Conservation (phyloP, 2,329 filamentous ascomycete genomes). For the Phaeosphaeriaceae sp. region DNA sequence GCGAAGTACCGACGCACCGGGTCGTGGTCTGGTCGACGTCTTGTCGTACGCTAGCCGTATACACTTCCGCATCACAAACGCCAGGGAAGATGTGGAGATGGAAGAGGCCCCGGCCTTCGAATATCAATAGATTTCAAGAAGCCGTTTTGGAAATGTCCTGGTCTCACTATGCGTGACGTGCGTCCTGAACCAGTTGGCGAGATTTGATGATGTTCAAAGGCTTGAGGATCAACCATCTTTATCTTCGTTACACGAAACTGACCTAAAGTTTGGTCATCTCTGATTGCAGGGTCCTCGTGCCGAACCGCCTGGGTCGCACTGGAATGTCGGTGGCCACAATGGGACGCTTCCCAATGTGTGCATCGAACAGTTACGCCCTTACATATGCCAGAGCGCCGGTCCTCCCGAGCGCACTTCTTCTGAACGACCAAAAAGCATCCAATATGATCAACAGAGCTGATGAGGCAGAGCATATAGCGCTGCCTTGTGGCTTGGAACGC, state of each 20-base stretch:
- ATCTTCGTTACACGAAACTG: background rate
- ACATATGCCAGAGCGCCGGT: background rate
- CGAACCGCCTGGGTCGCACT: background rate
- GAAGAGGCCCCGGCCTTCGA: background rate
- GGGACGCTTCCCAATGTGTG: background rate
- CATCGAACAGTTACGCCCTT: background rate
- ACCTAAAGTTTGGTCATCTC: background rate
- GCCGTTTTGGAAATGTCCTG: background rate
- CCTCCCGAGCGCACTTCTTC: background rate
- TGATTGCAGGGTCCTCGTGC: background rate
- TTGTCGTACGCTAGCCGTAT: background rate
- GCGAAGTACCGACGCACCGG: background rate
- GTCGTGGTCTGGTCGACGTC: background rate
- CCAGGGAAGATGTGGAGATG: slow-evolving; percentile 1
- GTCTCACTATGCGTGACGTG: background rate
- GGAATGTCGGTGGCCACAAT: background rate
- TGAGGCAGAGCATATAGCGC: background rate
- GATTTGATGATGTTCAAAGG: background rate
- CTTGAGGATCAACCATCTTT: background rate
- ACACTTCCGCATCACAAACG: background rate
- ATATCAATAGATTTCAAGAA: background rate
- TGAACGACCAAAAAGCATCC: background rate
- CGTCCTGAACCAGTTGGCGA: background rate
- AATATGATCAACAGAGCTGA: background rate
- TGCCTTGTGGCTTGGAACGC: background rate